phyloP scores from a whole-genome alignment of 2,329 filamentous ascomycete genomes.

The Hypoxylon rubiginosum region DNA sequence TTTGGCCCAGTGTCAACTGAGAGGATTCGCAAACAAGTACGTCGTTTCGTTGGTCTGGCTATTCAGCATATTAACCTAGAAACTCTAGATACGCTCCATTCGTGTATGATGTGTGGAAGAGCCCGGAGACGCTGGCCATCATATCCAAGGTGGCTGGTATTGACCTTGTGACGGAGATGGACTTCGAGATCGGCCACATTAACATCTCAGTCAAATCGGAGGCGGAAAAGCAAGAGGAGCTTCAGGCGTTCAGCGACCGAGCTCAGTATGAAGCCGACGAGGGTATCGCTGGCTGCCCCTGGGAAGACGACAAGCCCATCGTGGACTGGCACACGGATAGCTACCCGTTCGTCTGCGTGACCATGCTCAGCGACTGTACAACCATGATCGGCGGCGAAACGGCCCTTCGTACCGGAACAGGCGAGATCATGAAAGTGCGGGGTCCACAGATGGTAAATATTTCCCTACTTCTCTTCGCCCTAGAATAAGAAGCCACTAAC shows the following conservation, averaged over 20 bases:
- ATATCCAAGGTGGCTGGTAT: constrained; percentile 68
- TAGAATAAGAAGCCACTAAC: constrained; percentile 34
- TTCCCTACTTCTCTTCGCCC: constrained; percentile 18
- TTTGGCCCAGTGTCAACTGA: constrained; percentile 64
- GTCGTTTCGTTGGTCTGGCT: constrained; percentile 45
- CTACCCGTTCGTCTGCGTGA: constrained; percentile 78
- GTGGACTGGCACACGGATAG: constrained; percentile 75
- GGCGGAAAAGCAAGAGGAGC: constrained; percentile 59
- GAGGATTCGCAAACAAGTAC: constrained; percentile 60
- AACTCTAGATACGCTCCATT: constrained; percentile 70
- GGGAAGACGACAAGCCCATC: constrained; percentile 65
- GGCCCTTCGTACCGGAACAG: constrained; percentile 66
- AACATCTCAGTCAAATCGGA: constrained; percentile 67
- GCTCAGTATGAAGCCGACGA: constrained; percentile 48
- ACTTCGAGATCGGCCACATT: constrained; percentile 69
- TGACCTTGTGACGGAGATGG: constrained; percentile 66
- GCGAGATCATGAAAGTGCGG: constrained; percentile 69
- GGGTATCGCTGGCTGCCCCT: constrained; percentile 50
- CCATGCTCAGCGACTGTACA: constrained; percentile 74
- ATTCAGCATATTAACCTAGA: constrained; percentile 30
- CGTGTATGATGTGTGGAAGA: constrained; percentile 66
- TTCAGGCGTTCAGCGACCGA: constrained; percentile 55
- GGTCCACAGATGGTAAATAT: constrained; percentile 70
- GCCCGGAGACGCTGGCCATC: constrained; percentile 58
- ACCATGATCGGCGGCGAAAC: constrained; percentile 76